A percentile compares a stretch with the other conserved stretches of the same genome.
phyloP scores from a whole-genome alignment of 768 basidiomycete genomes.

The Rhodosporidiobolus odoratus region DNA sequence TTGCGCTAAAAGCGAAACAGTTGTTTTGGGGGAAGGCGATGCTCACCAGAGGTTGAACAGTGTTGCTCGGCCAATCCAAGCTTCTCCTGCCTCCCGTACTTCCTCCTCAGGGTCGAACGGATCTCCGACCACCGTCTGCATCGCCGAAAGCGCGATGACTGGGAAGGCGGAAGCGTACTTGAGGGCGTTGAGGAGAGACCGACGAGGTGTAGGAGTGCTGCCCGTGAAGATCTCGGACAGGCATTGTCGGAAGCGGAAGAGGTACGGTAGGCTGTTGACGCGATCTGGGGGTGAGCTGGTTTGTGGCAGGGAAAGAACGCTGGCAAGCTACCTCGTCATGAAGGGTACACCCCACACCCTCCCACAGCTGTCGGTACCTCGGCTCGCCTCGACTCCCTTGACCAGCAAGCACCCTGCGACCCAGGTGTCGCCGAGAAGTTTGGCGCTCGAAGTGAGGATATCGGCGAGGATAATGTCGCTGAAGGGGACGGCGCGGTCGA shows the following conservation, averaged over 20 bases:
- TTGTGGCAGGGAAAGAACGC: background rate
- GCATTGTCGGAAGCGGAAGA: conserved; percentile 90
- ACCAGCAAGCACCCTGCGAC: conserved; percentile 52
- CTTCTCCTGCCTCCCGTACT: conserved; percentile 7
- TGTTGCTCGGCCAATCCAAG: conserved; percentile 30
- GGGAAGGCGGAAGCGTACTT: conserved; percentile 98
- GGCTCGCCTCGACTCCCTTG: conserved; percentile 6
- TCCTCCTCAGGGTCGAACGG: conserved; percentile 26
- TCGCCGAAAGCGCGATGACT: conserved; percentile 87
- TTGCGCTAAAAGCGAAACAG: no score
- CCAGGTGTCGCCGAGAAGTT: conserved; percentile 92
- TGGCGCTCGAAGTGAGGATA: conserved; percentile 92
- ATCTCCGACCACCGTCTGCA: conserved; percentile 53
- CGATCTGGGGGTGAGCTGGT: background rate
- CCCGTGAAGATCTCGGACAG: conserved; percentile 65
- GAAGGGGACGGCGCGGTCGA: conserved; percentile 66
- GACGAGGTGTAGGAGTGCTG: conserved; percentile 60
- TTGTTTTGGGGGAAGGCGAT: background rate
- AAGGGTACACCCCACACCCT: conserved; percentile 39
- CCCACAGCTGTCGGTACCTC: conserved; percentile 16
- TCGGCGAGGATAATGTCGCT: conserved; percentile 91
- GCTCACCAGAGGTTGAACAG: conserved; percentile 39
- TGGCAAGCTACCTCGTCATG: conserved; percentile 33
- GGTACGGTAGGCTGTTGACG: conserved; percentile 67
- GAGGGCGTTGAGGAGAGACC: conserved; percentile 80